These are phyloP conservation scores for Sugiyamaella neomexicana DNA, from an alignment of 1,139 yeast genomes.

Conservation along the genomic window DNA sequence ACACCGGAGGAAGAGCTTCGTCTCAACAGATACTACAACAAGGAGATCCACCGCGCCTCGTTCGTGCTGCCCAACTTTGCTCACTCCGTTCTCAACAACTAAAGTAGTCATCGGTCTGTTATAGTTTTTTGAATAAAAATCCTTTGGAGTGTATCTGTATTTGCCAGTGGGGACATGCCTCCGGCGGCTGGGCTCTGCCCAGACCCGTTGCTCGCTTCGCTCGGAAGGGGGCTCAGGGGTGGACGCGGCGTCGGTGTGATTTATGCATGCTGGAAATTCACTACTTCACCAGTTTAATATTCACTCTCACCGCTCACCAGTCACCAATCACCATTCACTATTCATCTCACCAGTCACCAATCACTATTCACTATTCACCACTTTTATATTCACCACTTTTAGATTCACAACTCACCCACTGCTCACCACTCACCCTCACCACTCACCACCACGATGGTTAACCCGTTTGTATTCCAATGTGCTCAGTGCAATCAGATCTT, in stretches of 20 bases:
- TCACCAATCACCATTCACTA: no score
- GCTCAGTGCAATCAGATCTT: conserved; percentile 22
- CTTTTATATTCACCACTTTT: neutral
- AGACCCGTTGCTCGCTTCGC: neutral
- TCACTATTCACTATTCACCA: neutral
- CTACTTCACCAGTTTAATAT: no score
- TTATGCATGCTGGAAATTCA: neutral
- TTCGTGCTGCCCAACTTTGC: conserved; percentile 91
- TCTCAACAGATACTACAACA: conserved; percentile 76
- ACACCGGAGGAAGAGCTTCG: conserved; percentile 60
- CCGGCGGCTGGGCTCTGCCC: conserved; percentile 1
- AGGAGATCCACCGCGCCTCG: conserved; percentile 76
- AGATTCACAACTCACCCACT: neutral
- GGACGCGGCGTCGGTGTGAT: neutral
- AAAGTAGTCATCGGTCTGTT: neutral
- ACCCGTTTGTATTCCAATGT: conserved; percentile 28
- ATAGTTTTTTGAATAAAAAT: neutral
- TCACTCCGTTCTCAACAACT: conserved; percentile 20
- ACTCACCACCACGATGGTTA: conserved; percentile 4
- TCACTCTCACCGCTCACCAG: no score
- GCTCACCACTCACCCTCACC: neutral
- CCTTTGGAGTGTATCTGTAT: no score
- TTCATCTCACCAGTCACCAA: no score
- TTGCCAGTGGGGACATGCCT: no score
- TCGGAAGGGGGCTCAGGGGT: neutral